Conservation (phyloP, 75 land plant species). For the Selaginella moellendorffii region DNA sequence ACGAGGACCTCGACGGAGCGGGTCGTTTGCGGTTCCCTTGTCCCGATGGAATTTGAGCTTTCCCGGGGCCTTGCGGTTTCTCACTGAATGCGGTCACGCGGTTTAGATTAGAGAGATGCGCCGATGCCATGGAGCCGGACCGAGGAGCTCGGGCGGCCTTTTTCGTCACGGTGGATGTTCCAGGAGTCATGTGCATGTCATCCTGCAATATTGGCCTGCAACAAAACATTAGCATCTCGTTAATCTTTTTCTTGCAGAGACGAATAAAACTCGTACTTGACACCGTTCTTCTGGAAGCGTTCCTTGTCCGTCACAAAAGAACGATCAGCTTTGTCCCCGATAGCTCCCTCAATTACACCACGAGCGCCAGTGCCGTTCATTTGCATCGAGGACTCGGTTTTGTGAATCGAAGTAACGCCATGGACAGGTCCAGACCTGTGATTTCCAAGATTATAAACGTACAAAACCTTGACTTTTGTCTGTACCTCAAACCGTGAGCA, state of each 20-base stretch:
- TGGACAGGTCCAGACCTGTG: conserved; percentile 47
- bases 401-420: conserved; percentile 30
- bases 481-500: conserved; percentile 48
- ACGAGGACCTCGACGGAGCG: conserved; percentile 45
- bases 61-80: conserved; percentile 26
- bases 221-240: too few relatives aligned
- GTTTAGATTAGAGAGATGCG: conserved; percentile 17
- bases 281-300: conserved; percentile 29
- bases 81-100: conserved; percentile 21
- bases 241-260: too few relatives aligned
- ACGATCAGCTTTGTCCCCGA: conserved; percentile 42
- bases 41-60: conserved; percentile 27
- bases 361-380: conserved; percentile 25
- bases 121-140: conserved; percentile 19
- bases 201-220: neutral
- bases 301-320: conserved; percentile 30
- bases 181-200: conserved; percentile 6
- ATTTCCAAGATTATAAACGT: neutral
- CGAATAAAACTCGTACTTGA: too few relatives aligned
- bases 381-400: conserved; percentile 30
- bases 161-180: conserved; percentile 37
- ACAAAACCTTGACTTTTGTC: neutral
- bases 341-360: conserved; percentile 18
- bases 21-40: conserved; percentile 56
- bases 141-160: conserved; percentile 61